phyloP scores from a whole-genome alignment of 208 protist genomes.

The Acanthamoeba healyi region DNA sequence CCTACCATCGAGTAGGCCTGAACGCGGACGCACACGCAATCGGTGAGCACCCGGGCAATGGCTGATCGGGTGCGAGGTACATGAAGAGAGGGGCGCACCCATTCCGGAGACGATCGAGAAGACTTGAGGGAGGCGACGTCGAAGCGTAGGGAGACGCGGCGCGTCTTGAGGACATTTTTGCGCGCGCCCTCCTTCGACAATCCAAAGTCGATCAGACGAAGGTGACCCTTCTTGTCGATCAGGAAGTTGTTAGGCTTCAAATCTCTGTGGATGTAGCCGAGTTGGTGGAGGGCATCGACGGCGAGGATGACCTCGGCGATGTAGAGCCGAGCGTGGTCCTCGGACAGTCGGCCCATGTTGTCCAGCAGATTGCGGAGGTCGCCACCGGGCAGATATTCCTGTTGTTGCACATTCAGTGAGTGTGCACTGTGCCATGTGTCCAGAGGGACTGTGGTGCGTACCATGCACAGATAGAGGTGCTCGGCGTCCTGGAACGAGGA shows the following conservation, averaged over 20 bases:
- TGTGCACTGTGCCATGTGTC: neutral
- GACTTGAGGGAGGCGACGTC: constrained; percentile 2
- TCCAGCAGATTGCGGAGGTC: constrained; percentile 83
- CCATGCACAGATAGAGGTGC: constrained; percentile 87
- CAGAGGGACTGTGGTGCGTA: neutral
- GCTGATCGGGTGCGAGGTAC: too few relatives aligned
- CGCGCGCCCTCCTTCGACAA: constrained; percentile 81
- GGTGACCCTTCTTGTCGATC: constrained; percentile 83
- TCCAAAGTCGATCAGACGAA: constrained; percentile 87
- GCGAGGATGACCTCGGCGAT: constrained; percentile 84
- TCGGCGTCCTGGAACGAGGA: constrained; percentile 86
- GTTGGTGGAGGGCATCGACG: constrained; percentile 79
- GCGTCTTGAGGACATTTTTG: constrained; percentile 7
- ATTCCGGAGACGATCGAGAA: neutral
- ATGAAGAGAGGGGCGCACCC: neutral
- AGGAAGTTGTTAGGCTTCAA: constrained; percentile 88
- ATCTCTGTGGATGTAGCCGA: constrained; percentile 84
- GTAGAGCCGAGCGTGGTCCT: constrained; percentile 83
- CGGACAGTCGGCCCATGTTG: constrained; percentile 77
- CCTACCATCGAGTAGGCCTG: constrained; percentile 61
- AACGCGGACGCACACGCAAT: neutral
- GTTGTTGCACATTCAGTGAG: neutral
- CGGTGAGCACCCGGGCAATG: too few relatives aligned
- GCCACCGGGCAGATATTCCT: constrained; percentile 84
- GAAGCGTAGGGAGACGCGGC: constrained; percentile 13